Evolutionary conservation across 495 filamentous ascomycete species (phyloP), one percentile per base, ranked within the genome.

Genomic region (Bacidia gigantensis): DNA sequence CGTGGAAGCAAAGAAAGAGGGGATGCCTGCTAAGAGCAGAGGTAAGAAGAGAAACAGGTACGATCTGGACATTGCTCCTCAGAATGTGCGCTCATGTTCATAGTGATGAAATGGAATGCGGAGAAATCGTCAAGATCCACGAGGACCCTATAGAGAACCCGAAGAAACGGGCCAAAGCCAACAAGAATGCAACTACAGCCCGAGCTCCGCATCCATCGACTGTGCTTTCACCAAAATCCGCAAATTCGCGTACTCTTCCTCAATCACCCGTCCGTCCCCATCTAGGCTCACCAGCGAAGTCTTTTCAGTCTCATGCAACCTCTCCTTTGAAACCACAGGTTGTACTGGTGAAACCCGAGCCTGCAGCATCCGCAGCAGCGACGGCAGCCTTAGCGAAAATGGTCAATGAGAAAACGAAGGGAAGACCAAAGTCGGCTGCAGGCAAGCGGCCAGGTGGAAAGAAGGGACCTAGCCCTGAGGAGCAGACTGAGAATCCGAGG

Each of bases 201-300:
- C 22, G 29, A 14, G 60, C 53, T 20, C 62, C 49, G 21, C 62
- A 60, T 44, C 71, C 77, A 46, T 62, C 80, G 69, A 65, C 71
- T 43, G 77, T 90, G 22, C 75, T 92, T 11, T 92, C 87, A 0
- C 87, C 87, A 11, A 83, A 86, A 58, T 87, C 87, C 0, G 78
- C 79, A 23, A 92, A 94, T 62, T 86, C 84, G 1, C 76, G 84
- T 24, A 75, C 81, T 14, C 70, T 80, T 45, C 81, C 77, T 2
- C 71, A 74, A 49, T 81, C 80, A 2, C 79, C 79, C 7, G 66
- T 77, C 58, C 65, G 63, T 39, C 58, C 71, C 14, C 68, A 65
- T 11, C 64, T 69, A 21, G 70, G 69, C 40, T 64, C 72, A 10
- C 67, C 71, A 32, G 62, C 67, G 44, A 69, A 72, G 39, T 70